These are phyloP conservation scores for Saccharomyces hybrid DNA, from an alignment of 1,139 yeast species.

Conservation along the genomic window DNA sequence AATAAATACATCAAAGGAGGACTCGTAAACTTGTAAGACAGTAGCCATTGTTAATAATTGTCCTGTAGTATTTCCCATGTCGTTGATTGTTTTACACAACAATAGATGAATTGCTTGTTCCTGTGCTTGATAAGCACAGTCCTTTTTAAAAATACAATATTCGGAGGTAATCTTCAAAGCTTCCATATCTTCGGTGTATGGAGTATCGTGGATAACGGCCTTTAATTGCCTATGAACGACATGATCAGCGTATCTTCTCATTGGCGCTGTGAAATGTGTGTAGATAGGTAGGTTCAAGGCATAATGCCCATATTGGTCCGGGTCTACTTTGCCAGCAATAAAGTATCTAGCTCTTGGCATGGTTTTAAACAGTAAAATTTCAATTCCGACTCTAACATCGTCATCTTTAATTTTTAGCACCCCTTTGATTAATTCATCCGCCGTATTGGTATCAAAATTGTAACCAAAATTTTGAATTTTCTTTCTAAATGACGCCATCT, in stretches of 20 bases:
- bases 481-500: slow-evolving; percentile 71
- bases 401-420: slow-evolving; percentile 58
- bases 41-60: slow-evolving; percentile 81
- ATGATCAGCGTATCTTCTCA: slow-evolving; percentile 85
- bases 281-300: slow-evolving; percentile 76
- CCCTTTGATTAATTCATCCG: slow-evolving; percentile 68
- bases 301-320: slow-evolving; percentile 72
- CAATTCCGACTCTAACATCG: slow-evolving; percentile 64
- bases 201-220: slow-evolving; percentile 43
- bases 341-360: slow-evolving; percentile 81
- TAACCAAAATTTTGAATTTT: slow-evolving; percentile 49
- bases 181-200: slow-evolving; percentile 51
- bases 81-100: slow-evolving; percentile 77
- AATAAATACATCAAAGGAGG: slow-evolving; percentile 87
- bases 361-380: slow-evolving; percentile 72
- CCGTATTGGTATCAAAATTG: slow-evolving; percentile 63
- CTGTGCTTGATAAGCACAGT: slow-evolving; percentile 88
- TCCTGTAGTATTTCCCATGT: slow-evolving; percentile 67
- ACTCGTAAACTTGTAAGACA: slow-evolving; percentile 87
- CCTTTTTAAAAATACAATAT: slow-evolving; percentile 91
- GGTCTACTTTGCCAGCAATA: slow-evolving; percentile 81
- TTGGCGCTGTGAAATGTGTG: slow-evolving; percentile 91
- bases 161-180: slow-evolving; percentile 77
- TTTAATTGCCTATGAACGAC: slow-evolving; percentile 90
- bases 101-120: slow-evolving; percentile 88